These are phyloP conservation scores for Boletus sp. DNA, from an alignment of 768 basidiomycete genomes.

Conservation along the genomic window DNA sequence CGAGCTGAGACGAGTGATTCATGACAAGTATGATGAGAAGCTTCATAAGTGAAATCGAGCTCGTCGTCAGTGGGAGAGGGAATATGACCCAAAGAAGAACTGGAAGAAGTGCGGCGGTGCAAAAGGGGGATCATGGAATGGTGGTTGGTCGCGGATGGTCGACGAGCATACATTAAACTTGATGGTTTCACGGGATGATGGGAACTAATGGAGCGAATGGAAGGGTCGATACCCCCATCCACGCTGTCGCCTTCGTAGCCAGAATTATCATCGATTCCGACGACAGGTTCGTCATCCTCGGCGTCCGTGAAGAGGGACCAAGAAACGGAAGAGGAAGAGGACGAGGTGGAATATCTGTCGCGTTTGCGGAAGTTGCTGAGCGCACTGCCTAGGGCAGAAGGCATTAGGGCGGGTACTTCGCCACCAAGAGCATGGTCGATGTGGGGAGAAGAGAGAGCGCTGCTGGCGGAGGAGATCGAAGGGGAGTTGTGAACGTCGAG, in stretches of 20 bases:
- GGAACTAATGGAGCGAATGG: slow-evolving; percentile 42
- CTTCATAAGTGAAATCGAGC: slow-evolving; percentile 39
- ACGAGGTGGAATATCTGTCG: slow-evolving; percentile 54
- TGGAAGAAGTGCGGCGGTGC: slow-evolving; percentile 51
- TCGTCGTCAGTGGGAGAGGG: slow-evolving; percentile 45
- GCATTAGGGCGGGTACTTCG: slow-evolving; percentile 68
- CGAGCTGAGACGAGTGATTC: slow-evolving; percentile 34
- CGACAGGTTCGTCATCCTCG: slow-evolving; percentile 46
- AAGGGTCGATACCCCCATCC: slow-evolving; percentile 40
- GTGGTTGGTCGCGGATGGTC: slow-evolving; percentile 71
- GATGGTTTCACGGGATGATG: slow-evolving; percentile 38
- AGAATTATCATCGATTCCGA: slow-evolving; percentile 36
- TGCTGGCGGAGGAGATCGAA: slow-evolving; percentile 62
- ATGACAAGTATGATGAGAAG: slow-evolving; percentile 18
- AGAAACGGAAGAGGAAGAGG: slow-evolving; percentile 65
- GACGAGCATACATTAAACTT: slow-evolving; percentile 62
- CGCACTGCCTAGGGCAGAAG: slow-evolving; percentile 54
- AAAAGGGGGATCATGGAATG: slow-evolving; percentile 57
- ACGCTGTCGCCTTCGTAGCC: slow-evolving; percentile 29
- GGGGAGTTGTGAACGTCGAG: slow-evolving; percentile 60
- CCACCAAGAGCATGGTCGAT: slow-evolving; percentile 50
- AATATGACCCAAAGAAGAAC: slow-evolving; percentile 31
- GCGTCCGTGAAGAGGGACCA: slow-evolving; percentile 68
- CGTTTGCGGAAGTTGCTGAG: slow-evolving; percentile 45
- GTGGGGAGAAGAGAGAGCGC: slow-evolving; percentile 66